These are phyloP conservation scores for Trichoderma reesei DNA, from an alignment of 495 filamentous ascomycete species.

Conservation along the genomic window DNA sequence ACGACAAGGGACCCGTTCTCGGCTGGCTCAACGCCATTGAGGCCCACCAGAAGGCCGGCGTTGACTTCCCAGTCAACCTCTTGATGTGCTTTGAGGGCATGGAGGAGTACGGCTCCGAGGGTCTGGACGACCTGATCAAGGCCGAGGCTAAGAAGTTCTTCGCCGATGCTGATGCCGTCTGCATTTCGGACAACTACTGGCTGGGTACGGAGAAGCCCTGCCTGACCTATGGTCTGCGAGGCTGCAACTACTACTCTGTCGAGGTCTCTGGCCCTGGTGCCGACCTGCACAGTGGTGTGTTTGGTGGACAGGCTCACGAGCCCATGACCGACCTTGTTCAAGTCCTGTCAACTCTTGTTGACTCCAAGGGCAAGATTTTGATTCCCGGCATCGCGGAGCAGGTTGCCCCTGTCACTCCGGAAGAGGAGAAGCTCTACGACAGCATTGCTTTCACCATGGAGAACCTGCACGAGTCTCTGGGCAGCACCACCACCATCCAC, in stretches of 20 bases:
- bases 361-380: constrained; percentile 78
- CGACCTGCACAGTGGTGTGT: constrained; percentile 93
- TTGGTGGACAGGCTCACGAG: constrained; percentile 90
- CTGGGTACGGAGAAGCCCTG: constrained; percentile 97
- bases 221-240: constrained; percentile 93
- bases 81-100: constrained; percentile 99
- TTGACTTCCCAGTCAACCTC: constrained; percentile 94
- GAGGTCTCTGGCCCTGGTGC: constrained; percentile 80
- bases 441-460: constrained; percentile 91
- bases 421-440: constrained; percentile 77
- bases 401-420: constrained; percentile 74
- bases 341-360: constrained; percentile 72
- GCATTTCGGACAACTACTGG: constrained; percentile 99
- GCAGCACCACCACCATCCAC: constrained; percentile 75
- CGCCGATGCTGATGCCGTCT: constrained; percentile 88
- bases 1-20: constrained; percentile 96
- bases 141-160: constrained; percentile 86
- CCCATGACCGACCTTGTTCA: constrained; percentile 94
- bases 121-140: constrained; percentile 87
- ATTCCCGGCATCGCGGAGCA: constrained; percentile 86
- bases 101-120: constrained; percentile 98
- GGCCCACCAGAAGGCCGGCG: constrained; percentile 85
- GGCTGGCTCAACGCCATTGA: constrained; percentile 98
- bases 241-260: constrained; percentile 92
- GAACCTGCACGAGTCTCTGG: constrained; percentile 81